Base-by-base conservation (phyloP, 2,329 filamentous ascomycete genomes). In the Epichloe typhina region DNA sequence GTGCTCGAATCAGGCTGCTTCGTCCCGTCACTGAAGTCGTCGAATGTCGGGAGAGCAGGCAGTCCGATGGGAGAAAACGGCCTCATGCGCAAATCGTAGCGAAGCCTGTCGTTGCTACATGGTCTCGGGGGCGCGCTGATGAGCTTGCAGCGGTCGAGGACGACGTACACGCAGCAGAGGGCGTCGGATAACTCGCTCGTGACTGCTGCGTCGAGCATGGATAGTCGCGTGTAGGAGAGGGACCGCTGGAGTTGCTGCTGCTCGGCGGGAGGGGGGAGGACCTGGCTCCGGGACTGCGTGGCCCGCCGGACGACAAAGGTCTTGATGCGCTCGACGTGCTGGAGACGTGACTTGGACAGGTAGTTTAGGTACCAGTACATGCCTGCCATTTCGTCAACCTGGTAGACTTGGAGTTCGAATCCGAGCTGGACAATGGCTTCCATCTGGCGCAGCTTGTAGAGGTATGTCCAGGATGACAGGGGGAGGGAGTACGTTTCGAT, bases 361-460 rank as follows among this genome's bases (percentile, higher is more conserved):
- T 87, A 79, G 57, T 86, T 79, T 55, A 95, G 70, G 64, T 95
- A 89, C 82, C 86, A 93, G 66, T 97, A 97, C 86, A 96, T 95
- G 23, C 81, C 82, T 0, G 82, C 78, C 9, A 93, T 74, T 65
- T 98, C 93, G 64, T 95, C 85, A 0, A 82, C 76, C 49, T 91
- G 82, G 66, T 97, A 97, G 9, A 95, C 79, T 42, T 91, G 84
- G 12, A 96, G 82, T 66, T 98, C 93, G 64, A 98, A 97, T 12
- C 94, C 93, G 35, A 96, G 80, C 62, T 96, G 86, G 15, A 96
- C 76, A 44, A 94, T 84, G 73, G 83, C 85, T 62, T 91, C 84
- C 76, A 96, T 88, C 60, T 91, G 80, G 33, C 79, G 80, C n/a
- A 96, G 75, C 66, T 96, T 97, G 67, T 95, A 87, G 53, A 90